Evolutionary conservation across 306 rosid genomes (phyloP), one percentile per base, ranked within the genome.

Genomic region (Acacia acuminata): DNA sequence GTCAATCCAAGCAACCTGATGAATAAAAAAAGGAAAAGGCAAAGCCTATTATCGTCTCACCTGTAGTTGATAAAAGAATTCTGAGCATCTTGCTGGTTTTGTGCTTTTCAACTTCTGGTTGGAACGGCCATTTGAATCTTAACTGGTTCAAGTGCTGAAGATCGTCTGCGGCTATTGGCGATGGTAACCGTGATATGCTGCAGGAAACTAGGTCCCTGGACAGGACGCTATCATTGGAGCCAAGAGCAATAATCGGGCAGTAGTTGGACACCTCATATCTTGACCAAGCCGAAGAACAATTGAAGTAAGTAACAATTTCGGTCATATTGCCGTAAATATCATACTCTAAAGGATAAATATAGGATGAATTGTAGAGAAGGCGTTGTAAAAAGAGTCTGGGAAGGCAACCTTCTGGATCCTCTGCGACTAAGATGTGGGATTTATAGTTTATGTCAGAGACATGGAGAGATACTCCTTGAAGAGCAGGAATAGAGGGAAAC

Each of bases 241-340:
- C 16, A 7, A 50, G 15, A 0, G 9, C 48, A 24, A 47, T 30
- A 77, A 77, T 77, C 1, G 78, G 82, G 45, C 79, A 83, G 5
- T 10, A 11, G 55, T 13, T 20, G 27, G 4, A 56, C 27, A 7
- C 63, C n/a, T 2, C 17, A 3, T 11, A 51, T 20, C 10, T 20
- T 8, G 63, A 8, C 27, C 27, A 2, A 56, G 25, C 10, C 67
- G 83, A 73, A 78, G 86, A 65, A 32, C 86, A 83, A 78, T 83
- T 0, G 8, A 83, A 79, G 64, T 78, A 64, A 64, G 55, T 72
- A 36, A 51, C 1, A 36, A 34, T 73, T 24, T n/a, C 0, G 1
- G 34, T 10, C 10, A 1, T 14, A 4, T 0, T 0, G 8, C 12
- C 1, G 40, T 36, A 4, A 20, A 1, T 16, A 10, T 8, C 40